Percentiles rank a stretch among this genome's conserved stretches.
These are phyloP conservation scores for Aspergillus ibericus DNA, from an alignment of 2,329 filamentous ascomycete species.

Conservation along the genomic window DNA sequence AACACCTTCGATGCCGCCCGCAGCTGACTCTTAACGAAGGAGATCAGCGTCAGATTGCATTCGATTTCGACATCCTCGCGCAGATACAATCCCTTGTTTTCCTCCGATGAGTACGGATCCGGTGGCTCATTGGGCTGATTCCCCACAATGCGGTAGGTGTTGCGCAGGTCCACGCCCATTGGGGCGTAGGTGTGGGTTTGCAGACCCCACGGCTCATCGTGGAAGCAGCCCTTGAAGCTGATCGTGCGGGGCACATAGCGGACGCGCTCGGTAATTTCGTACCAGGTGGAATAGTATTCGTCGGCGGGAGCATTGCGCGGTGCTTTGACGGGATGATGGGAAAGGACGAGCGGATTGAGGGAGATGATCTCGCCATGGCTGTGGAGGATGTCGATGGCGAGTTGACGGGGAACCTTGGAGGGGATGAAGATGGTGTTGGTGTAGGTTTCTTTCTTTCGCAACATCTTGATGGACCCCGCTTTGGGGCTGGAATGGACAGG, in stretches of 20 bases:
- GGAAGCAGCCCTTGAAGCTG: conserved; percentile 77
- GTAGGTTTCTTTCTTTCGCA: conserved; percentile 17
- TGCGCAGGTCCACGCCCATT: conserved; percentile 74
- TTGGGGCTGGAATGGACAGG: too few species aligned
- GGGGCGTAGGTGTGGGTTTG: conserved; percentile 84
- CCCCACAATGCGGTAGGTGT: conserved; percentile 75
- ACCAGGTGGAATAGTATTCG: conserved; percentile 74
- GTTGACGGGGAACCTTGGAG: conserved; percentile 63
- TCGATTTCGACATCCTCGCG: conserved; percentile 83
- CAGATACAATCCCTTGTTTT: conserved; percentile 69
- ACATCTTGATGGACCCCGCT: neutral
- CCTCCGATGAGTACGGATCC: conserved; percentile 25
- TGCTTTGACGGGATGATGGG: conserved; percentile 66
- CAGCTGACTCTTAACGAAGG: conserved; percentile 79
- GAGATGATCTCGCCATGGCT: conserved; percentile 82
- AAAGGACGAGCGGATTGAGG: conserved; percentile 78
- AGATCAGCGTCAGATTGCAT: conserved; percentile 73
- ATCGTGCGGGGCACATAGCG: conserved; percentile 73
- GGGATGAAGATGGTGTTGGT: conserved; percentile 80
- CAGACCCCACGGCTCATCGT: conserved; percentile 69
- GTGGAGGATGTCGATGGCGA: conserved; percentile 74
- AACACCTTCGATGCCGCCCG: conserved; percentile 72
- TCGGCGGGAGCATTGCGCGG: conserved; percentile 67
- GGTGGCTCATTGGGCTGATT: conserved; percentile 54
- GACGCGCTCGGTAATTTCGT: conserved; percentile 74